phyloP scores from a whole-genome alignment of 768 basidiomycete species.

The Leccinum subtestaceum region DNA sequence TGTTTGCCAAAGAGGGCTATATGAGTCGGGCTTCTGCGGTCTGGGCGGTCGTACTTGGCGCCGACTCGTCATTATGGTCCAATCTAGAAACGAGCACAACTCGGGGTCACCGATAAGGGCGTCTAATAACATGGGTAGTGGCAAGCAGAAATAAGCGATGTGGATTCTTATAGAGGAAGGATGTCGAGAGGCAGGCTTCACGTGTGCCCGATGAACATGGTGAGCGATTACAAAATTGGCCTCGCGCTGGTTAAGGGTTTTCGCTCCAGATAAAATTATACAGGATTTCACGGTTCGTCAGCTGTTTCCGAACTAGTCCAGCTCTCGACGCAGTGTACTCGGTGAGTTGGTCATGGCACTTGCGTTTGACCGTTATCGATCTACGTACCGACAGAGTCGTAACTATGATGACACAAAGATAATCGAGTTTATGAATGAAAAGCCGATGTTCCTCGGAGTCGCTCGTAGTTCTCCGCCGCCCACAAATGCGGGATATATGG shows the following conservation, averaged over 20 bases:
- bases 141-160: slow-evolving; percentile 16
- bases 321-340: not conserved
- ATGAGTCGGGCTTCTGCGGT: slow-evolving; percentile 48
- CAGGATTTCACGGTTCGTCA: not conserved
- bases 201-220: not conserved
- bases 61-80: slow-evolving; percentile 34
- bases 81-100: slow-evolving; percentile 49
- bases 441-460: not conserved
- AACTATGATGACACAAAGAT: not conserved
- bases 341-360: not conserved
- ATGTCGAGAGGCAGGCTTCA: not conserved
- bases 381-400: not conserved
- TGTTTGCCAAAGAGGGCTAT: slow-evolving; percentile 44
- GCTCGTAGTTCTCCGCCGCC: not conserved
- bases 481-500: not conserved
- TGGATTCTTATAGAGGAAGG: slow-evolving; percentile 4
- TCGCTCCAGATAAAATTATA: not conserved
- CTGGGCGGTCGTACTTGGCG: not conserved
- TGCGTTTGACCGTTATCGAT: not conserved
- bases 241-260: not conserved
- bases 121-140: not conserved
- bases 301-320: not conserved
- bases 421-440: not conserved
- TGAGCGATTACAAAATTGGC: not conserved
- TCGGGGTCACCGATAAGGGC: slow-evolving; percentile 18